These are phyloP conservation scores for Ophiostoma angusticollis DNA, from an alignment of 2,329 filamentous ascomycete genomes.

Conservation along the genomic window DNA sequence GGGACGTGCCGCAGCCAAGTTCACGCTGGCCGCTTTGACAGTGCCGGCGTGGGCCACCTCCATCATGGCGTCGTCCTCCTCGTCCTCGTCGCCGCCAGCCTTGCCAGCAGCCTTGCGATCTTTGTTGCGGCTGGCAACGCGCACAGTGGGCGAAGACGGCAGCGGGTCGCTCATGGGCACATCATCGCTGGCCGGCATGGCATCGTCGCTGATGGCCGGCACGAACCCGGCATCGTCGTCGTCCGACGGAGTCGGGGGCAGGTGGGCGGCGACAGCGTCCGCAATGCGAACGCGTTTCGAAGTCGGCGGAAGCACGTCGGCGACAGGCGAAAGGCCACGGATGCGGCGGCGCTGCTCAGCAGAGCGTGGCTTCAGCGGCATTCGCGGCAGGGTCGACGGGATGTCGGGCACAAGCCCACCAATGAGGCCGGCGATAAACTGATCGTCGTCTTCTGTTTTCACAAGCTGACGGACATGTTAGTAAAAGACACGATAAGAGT, in stretches of 20 bases:
- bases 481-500: not conserved
- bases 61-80: conserved; percentile 73
- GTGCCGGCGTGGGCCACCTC: conserved; percentile 69
- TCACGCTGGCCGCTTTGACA: conserved; percentile 59
- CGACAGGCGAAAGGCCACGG: conserved; percentile 65
- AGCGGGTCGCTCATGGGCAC: conserved; percentile 73
- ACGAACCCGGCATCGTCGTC: conserved; percentile 42
- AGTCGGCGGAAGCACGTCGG: conserved; percentile 36
- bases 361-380: conserved; percentile 54
- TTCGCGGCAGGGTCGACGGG: conserved; percentile 38
- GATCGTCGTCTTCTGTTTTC: conserved; percentile 76
- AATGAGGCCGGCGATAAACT: conserved; percentile 73
- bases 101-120: conserved; percentile 42
- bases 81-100: conserved; percentile 63
- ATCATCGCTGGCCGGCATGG: conserved; percentile 23
- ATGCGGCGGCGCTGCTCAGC: conserved; percentile 60
- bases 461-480: conserved; percentile 39
- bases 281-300: conserved; percentile 45
- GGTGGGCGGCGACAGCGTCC: conserved; percentile 36
- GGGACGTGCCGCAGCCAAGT: conserved; percentile 69
- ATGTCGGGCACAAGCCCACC: conserved; percentile 77
- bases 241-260: conserved; percentile 39
- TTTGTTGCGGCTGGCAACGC: conserved; percentile 58
- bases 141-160: conserved; percentile 76
- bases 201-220: conserved; percentile 46